Percentiles rank a stretch among this genome's conserved stretches.
Evolutionary conservation across 176 grass and related monocot genomes (phyloP).

Genomic region (Lolium rigidum): DNA sequence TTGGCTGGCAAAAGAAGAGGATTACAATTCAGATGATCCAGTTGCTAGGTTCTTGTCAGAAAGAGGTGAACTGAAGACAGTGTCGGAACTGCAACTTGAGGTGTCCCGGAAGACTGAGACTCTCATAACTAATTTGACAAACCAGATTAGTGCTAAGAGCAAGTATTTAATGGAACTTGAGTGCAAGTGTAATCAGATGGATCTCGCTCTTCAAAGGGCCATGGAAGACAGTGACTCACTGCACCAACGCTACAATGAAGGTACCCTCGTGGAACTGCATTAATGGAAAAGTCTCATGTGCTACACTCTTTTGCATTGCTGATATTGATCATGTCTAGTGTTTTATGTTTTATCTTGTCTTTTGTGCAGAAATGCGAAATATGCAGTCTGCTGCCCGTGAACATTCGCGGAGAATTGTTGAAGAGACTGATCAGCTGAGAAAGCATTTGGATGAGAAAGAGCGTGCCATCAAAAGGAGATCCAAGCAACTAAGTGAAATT

Average conservation of each 20-base stretch:
- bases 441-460: slow-evolving; percentile 55
- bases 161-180: slow-evolving; percentile 49
- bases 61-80: slow-evolving; percentile 54
- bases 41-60: slow-evolving; percentile 48
- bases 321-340: background rate
- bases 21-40: slow-evolving; percentile 44
- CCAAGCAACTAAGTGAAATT: slow-evolving; percentile 43
- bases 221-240: slow-evolving; percentile 56
- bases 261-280: slow-evolving; percentile 6
- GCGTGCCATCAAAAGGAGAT: slow-evolving; percentile 37
- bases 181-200: slow-evolving; percentile 51
- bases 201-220: slow-evolving; percentile 45
- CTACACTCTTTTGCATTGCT: background rate
- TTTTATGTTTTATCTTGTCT: background rate
- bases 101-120: slow-evolving; percentile 43
- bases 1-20: slow-evolving; percentile 56
- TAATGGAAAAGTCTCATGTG: background rate
- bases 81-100: slow-evolving; percentile 46
- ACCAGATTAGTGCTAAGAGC: slow-evolving; percentile 51
- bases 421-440: slow-evolving; percentile 52
- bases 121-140: slow-evolving; percentile 51
- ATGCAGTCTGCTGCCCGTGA: slow-evolving; percentile 50
- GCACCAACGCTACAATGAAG: slow-evolving; percentile 56
- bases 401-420: slow-evolving; percentile 41
- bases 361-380: slow-evolving; percentile 54